Evolutionary conservation across 148 eudicot genomes (phyloP).

Genomic region (Nepenthes mirabilis): DNA sequence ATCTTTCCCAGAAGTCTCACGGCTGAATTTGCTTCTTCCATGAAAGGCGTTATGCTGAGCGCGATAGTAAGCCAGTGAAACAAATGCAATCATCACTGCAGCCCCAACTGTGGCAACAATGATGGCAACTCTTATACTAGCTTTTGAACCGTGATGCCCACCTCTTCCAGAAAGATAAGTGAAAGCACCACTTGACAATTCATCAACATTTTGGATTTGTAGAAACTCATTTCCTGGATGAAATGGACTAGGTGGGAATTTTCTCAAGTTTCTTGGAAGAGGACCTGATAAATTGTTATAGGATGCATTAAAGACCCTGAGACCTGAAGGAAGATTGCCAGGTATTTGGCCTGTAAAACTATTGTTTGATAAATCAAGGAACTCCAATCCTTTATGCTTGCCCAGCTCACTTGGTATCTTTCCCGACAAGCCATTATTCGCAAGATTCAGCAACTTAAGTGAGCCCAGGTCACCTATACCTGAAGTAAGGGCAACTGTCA

Average conservation of each 20-base stretch:
- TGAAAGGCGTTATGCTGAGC: constrained; percentile 46
- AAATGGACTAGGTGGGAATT: constrained; percentile 52
- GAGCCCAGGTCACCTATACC: constrained; percentile 46
- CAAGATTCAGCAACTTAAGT: constrained; percentile 59
- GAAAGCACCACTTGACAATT: constrained; percentile 3
- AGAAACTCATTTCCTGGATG: constrained; percentile 66
- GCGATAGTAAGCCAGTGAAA: constrained; percentile 63
- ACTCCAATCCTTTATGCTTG: constrained; percentile 43
- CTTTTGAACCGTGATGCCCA: constrained; percentile 24
- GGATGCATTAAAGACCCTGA: constrained; percentile 50
- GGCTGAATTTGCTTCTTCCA: constrained; percentile 36
- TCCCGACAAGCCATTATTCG: constrained; percentile 64
- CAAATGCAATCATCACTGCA: constrained; percentile 71
- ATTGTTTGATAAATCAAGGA: constrained; percentile 75
- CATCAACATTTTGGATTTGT: constrained; percentile 12
- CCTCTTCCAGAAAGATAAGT: constrained; percentile 5
- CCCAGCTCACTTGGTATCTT: constrained; percentile 48
- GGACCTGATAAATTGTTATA: constrained; percentile 53
- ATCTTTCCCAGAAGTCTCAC: constrained; percentile 39
- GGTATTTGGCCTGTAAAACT: constrained; percentile 60
- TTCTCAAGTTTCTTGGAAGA: constrained; percentile 50
- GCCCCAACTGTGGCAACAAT: constrained; percentile 72
- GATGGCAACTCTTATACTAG: constrained; percentile 55
- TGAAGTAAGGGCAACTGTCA: constrained; percentile 45
- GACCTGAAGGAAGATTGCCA: constrained; percentile 45